Conservation (phyloP, 371 early-diverging fungal genomes). For the Apophysomyces elegans region DNA sequence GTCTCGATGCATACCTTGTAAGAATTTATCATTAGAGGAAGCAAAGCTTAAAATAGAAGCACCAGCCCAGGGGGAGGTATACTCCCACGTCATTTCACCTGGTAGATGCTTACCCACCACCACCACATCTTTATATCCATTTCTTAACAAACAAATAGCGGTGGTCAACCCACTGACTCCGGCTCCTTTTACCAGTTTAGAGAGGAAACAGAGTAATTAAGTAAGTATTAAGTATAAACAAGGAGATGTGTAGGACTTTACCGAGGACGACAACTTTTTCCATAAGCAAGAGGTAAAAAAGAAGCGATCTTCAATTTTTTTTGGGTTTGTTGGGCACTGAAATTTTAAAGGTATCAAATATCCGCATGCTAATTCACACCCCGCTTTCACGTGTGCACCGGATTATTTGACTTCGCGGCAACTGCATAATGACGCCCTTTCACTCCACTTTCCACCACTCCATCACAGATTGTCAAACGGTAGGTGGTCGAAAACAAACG, state of each 20-base stretch:
- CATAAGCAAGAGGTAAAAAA: background rate
- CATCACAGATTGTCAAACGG: too few species aligned
- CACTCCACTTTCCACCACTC: too few species aligned
- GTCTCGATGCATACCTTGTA: slow-evolving; percentile 28
- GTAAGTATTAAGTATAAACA: background rate
- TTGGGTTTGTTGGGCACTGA: too few species aligned
- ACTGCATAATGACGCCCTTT: too few species aligned
- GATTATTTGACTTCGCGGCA: too few species aligned
- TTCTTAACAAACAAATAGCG: slow-evolving; percentile 57
- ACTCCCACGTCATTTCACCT: slow-evolving; percentile 56
- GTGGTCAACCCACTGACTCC: slow-evolving; percentile 82
- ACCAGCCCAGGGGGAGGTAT: slow-evolving; percentile 80
- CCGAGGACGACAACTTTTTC: slow-evolving; percentile 2
- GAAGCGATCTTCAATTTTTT: too few species aligned
- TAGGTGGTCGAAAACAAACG: too few species aligned
- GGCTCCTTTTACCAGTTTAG: slow-evolving; percentile 54
- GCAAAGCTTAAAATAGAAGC: slow-evolving; percentile 48
- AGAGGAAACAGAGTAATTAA: background rate
- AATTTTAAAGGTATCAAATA: too few species aligned
- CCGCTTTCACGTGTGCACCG: too few species aligned
- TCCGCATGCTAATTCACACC: too few species aligned
- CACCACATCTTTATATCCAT: slow-evolving; percentile 57
- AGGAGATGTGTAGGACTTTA: background rate
- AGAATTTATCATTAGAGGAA: slow-evolving; percentile 28
- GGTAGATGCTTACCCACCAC: slow-evolving; percentile 67